Evolutionary conservation across 1,284 basidiomycete species (phyloP), one percentile per base, ranked within the genome.

Genomic region (Wolfiporia cocos): DNA sequence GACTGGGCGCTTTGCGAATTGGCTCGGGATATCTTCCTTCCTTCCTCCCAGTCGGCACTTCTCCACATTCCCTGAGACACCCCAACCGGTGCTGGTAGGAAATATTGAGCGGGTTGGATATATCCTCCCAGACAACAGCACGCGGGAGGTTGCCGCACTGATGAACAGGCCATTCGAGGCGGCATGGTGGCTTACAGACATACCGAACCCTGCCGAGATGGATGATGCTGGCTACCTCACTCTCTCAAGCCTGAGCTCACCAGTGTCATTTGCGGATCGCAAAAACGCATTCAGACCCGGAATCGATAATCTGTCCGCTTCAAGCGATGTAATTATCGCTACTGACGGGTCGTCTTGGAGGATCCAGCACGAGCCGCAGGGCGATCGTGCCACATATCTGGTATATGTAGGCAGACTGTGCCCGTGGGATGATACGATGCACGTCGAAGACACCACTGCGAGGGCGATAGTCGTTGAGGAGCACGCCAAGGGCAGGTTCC

Each of bases 201-300:
- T 20, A 12, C 32, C 44, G 7, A 38, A 34, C 12, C 35, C 36
- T 9, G 44, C 41, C 17, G 23, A 14, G 21, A 44, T 49, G 39
- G 44, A 44, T 24, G 44, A 49, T 14, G 42, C 43, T 9, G 48
- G 48, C 12, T 46, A 46, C 36, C 44, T 49, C 22, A 24, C 7
- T 15, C 28, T 42, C 18, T 35, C 40, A 12, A 36, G 33, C 9
- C 11, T 20, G 9, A 20, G 17, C 10, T 10, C 15, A 10, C 9
- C 18, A 10, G 34, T 22, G 10, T n/a, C 10, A 35, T 35, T 10
- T 18, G 34, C 21, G 20, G 11, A 7, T 35, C 11, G 17, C 20
- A 20, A 20, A 10, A 5, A 20, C 11, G 20, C 6, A 7, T 33
- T 33, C 17, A 11, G 6, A 15, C 31, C 31, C 31, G 17, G 15